Conservation (phyloP, 352 stramenopile species). For the Blastocystis sp. region DNA sequence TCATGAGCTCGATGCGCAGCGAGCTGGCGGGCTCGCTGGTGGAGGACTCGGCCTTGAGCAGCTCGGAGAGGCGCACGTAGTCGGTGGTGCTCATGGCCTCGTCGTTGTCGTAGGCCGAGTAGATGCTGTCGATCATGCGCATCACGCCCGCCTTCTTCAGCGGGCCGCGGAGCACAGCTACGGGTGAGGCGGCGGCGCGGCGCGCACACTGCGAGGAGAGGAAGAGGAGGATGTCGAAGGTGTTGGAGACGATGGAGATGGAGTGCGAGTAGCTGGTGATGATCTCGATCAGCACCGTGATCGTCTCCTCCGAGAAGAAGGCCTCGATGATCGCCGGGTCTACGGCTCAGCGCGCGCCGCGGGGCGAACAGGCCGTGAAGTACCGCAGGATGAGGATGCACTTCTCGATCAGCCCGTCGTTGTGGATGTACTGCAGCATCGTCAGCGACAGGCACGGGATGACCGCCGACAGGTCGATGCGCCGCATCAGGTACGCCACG, state of each 20-base stretch:
- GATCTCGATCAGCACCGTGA: conserved; percentile 12
- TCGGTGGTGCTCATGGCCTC: background rate
- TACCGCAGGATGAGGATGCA: background rate
- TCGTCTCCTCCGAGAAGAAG: conserved; percentile 38
- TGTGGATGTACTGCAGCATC: background rate
- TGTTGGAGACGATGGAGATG: background rate
- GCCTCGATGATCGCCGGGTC: background rate
- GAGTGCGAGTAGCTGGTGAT: background rate
- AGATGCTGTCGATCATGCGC: conserved; percentile 42
- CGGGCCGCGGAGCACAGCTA: background rate
- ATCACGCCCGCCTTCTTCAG: conserved; percentile 51
- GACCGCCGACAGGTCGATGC: background rate
- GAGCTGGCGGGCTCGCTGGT: background rate
- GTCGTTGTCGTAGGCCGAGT: background rate
- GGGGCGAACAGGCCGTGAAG: background rate
- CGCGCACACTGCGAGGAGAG: conserved; percentile 3
- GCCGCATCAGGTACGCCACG: conserved; percentile 2
- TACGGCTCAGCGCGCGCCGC: background rate
- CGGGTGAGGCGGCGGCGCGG: background rate
- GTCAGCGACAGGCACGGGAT: conserved; percentile 6
- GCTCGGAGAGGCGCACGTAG: background rate
- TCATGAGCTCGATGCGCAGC: background rate
- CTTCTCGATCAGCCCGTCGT: background rate
- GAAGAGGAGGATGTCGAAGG: conserved; percentile 11
- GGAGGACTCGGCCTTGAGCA: background rate